Evolutionary conservation across 2,329 filamentous ascomycete species (phyloP).

Genomic region (Fusarium pininemorale): DNA sequence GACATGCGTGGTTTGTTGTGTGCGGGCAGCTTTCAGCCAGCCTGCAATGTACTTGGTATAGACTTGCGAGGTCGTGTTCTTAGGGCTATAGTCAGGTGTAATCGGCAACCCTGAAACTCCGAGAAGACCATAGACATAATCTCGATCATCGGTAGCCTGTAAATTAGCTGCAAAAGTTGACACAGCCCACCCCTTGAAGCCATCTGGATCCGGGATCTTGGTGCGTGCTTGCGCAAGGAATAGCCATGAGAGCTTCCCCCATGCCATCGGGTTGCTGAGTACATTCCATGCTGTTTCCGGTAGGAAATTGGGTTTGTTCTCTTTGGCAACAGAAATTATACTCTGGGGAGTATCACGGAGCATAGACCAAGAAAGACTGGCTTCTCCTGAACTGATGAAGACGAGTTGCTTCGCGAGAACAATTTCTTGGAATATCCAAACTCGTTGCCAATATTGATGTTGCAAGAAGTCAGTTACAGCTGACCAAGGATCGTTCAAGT

Average conservation of each 20-base stretch:
- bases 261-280: background rate
- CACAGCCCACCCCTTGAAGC: conserved; percentile 9
- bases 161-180: conserved; percentile 7
- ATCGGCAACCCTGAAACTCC: conserved; percentile 4
- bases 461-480: background rate
- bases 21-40: background rate
- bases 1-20: background rate
- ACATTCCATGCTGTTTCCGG: background rate
- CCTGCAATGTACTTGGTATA: conserved; percentile 1
- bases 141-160: background rate
- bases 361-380: background rate
- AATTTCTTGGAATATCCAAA: conserved; percentile 9
- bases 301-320: background rate
- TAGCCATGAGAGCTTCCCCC: background rate
- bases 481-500: background rate
- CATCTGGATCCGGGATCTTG: conserved; percentile 8
- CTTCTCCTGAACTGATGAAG: background rate
- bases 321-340: background rate
- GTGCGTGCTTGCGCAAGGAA: background rate
- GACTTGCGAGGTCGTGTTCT: conserved; percentile 1
- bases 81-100: background rate
- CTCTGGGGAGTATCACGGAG: background rate
- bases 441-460: conserved; percentile 3
- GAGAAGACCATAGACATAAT: conserved; percentile 13
- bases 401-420: background rate